Base-by-base conservation (phyloP, 108 stramenopile genomes). In the Cyclostephanos tholiformis region DNA sequence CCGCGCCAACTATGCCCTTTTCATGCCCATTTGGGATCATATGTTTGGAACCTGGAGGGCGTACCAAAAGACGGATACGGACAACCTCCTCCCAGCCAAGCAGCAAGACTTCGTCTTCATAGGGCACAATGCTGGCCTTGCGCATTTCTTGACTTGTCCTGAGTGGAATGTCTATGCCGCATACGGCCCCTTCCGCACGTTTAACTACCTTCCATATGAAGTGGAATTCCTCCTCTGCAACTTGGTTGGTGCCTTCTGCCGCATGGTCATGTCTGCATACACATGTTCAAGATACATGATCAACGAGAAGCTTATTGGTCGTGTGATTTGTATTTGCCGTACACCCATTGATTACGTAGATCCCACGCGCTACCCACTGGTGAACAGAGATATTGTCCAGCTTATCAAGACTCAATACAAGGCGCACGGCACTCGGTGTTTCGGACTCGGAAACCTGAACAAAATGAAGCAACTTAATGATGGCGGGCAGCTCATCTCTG, bases 401-500 rank as follows among this genome's bases (percentile, higher is more conserved):
- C 76, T 85, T 16, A 89, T 89, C 67, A 64, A 58, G 6, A 63
- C 76, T 61, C 79, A 89, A 41, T 59, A 89, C 70, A 75, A 81
- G 65, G 65, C 55, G 26, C 55, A 82, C 32, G 85, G 85, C 61
- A 89, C 88, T 16, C 51, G 75, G 41, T 85, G 84, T 48, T 89
- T 86, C 50, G 88, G 88, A 10, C 82, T 89, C 16, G 88, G 88
- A 36, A 89, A 89, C 74, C 79, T 87, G 69, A 89, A 89, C 66
- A 89, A 89, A 69, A 89, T 89, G 88, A 89, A 89, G 79, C 88
- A 89, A 69, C 69, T 89, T 19, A 89, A 89, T 62, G 88, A 89
- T 69, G 88, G 88, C 30, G 88, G 88, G 23, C 56, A 76, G 52
- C 86, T 85, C 30, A 85, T 89, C 63, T 82, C 77, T 43, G 84